Evolutionary conservation across 1,284 basidiomycete species (phyloP).

Genomic region (Moniliophthora roreri): DNA sequence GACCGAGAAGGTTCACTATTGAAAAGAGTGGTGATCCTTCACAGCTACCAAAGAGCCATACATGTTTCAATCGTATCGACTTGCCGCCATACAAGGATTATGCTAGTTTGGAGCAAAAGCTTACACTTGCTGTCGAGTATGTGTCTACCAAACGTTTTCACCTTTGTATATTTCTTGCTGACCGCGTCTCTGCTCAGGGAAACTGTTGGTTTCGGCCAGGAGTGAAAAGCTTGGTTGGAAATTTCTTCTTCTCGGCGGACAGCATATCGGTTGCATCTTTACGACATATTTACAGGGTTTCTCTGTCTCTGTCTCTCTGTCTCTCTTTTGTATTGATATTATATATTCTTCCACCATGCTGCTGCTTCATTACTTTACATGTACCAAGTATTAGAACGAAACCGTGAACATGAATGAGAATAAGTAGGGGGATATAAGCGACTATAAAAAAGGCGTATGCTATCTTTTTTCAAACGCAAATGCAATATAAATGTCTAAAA

Average conservation of each 20-base stretch:
- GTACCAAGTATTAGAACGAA: not conserved
- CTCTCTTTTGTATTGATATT: not conserved
- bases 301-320: slow-evolving; percentile 1
- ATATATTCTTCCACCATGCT: too few relatives aligned
- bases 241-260: not conserved
- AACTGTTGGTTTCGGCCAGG: slow-evolving; percentile 72
- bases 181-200: slow-evolving; percentile 42
- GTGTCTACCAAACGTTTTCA: slow-evolving; percentile 30
- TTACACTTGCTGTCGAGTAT: slow-evolving; percentile 82
- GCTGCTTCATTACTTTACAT: slow-evolving; percentile 5
- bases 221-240: slow-evolving; percentile 36
- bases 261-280: not conserved
- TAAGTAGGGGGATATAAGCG: not conserved
- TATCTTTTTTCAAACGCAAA: slow-evolving; percentile 78
- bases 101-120: slow-evolving; percentile 79
- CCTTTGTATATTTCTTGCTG: slow-evolving; percentile 1
- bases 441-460: slow-evolving; percentile 13
- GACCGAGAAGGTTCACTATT: slow-evolving; percentile 86
- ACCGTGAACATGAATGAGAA: not conserved
- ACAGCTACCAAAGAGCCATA: slow-evolving; percentile 84
- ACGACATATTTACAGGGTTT: not conserved
- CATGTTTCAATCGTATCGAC: slow-evolving; percentile 87
- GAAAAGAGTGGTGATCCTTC: slow-evolving; percentile 87
- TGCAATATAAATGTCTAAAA: slow-evolving; percentile 85
- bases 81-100: slow-evolving; percentile 86